Base-by-base conservation (phyloP, 2,329 filamentous ascomycete genomes). In the Ceratocystis ficicola region DNA sequence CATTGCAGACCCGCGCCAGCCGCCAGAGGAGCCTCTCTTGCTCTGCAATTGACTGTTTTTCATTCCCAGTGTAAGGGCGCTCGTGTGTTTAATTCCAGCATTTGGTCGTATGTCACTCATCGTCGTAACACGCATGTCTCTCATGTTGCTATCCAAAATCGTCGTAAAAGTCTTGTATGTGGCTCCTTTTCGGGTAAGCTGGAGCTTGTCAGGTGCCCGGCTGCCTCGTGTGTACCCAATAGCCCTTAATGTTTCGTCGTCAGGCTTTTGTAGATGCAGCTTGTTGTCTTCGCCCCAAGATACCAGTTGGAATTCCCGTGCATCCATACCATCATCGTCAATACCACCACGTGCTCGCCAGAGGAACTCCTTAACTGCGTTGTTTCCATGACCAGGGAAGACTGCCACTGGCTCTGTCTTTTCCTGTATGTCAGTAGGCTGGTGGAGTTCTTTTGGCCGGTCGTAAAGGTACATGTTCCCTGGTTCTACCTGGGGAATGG, bases 251-350 rank as follows among this genome's bases (percentile, higher is more conserved):
- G 86, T 78, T 30, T 84, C 77, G 0, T 83, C 77, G 50, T 89
- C 82, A 22, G 91, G 82, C 61, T 85, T 86, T 72, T 95, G 89
- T 32, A 96, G 79, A 62, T 88, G 86, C 36, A 96, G 78, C 71
- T 91, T 84, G 70, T 88, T 88, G 73, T 96, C 93, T 62, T 89
- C 86, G 30, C 91, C 91, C 92, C 92, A 96, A 0, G 92, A 92
- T 0, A 96, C 89, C 20, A 96, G 80, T 74, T 96, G 92, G 69
- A 96, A 96, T 64, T 96, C 92, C 70, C 93, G 84, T 68, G 91
- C 80, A 71, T 96, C 92, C 59, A 87, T 76, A n/a, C 83, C 81
- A 65, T 90, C 83, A 17, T 84, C 81, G 20, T 82, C 81, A 22
- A 86, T 79, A 17, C 76, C 76, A 46, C 92, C 92, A 65, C 92